These are phyloP conservation scores for Boletus semigastroideus DNA, from an alignment of 1,284 basidiomycete genomes.

Conservation along the genomic window DNA sequence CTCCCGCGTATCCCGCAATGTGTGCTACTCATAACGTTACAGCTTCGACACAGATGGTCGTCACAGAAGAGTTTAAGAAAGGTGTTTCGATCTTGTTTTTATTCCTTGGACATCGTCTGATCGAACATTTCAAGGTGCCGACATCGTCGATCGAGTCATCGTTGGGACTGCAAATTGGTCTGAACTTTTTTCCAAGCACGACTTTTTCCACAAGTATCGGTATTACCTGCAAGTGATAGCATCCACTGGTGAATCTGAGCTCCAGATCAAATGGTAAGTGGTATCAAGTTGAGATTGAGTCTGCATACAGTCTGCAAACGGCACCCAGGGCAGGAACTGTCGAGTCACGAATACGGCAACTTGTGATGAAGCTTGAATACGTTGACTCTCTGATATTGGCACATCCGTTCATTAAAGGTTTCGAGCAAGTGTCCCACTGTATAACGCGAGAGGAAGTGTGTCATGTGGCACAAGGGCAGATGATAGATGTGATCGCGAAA, in stretches of 20 bases:
- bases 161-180: slow-evolving; percentile 86
- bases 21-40: slow-evolving; percentile 99
- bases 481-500: slow-evolving; percentile 68
- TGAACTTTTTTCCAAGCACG: slow-evolving; percentile 90
- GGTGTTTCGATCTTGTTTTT: slow-evolving; percentile 43
- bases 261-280: slow-evolving; percentile 91
- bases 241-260: slow-evolving; percentile 78
- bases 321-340: slow-evolving; percentile 83
- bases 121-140: slow-evolving; percentile 59
- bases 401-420: slow-evolving; percentile 95
- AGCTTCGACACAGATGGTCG: slow-evolving; percentile 92
- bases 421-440: slow-evolving; percentile 87
- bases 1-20: slow-evolving; percentile 99
- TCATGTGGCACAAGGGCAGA: slow-evolving; percentile 87
- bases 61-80: slow-evolving; percentile 95
- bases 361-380: slow-evolving; percentile 97
- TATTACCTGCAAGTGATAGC: slow-evolving; percentile 99
- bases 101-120: slow-evolving; percentile 1
- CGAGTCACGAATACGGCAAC: slow-evolving; percentile 93
- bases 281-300: slow-evolving; percentile 1
- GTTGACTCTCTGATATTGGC: slow-evolving; percentile 90
- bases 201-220: slow-evolving; percentile 97
- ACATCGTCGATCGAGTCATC: slow-evolving; percentile 92
- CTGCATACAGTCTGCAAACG: slow-evolving; percentile 22
- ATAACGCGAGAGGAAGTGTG: slow-evolving; percentile 84